Evolutionary conservation across 1,284 basidiomycete genomes (phyloP), one percentile per base, ranked within the genome.

Genomic region (Apiotrichum domesticum): DNA sequence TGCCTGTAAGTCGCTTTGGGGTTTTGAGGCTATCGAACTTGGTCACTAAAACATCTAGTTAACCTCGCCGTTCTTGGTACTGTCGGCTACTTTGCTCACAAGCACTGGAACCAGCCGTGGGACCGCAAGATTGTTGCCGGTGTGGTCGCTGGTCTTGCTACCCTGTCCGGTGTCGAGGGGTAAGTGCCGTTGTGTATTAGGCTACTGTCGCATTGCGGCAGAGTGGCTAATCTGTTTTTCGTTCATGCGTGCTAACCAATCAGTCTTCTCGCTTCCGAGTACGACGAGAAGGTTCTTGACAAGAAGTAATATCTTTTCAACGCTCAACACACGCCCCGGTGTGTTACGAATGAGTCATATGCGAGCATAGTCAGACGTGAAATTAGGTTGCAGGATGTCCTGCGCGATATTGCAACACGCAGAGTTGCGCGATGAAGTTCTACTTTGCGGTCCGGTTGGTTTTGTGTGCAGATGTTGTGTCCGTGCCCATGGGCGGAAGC

Each of bases 21-120:
- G 47, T 35, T n/a, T 13, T 21, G 4, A 13, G 29, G 7, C 62
- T 60, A 14, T 21, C 21, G 21, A 21, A 21, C 21, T 21, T 21
- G 21, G 21, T 21, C 21, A 21, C 21, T 21, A 21, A 21, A 14
- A 58, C 53, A 1, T 14, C 4, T 63, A 86, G 84, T 87, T 58
- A 91, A 91, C 70, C 73, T 85, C 4, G 84, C 81, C 11, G 73
- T 90, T n/a, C 67, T 90, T 33, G 85, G 85, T 9, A 76, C 82
- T 3, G 77, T 89, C 35, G 85, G 86, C 2, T 91, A 86, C 73
- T 77, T 83, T 58, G 81, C 82, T 0, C 88, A 87, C 76, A 70
- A 76, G 54, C 80, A 89, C 74, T 90, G 88, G 87, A 69, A 79
- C 75, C 74, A 76, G 56, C 82, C 82, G 11, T 91, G 88, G 88